These are phyloP conservation scores for Daldinia caldariorum DNA, from an alignment of 495 filamentous ascomycete genomes.

Conservation along the genomic window DNA sequence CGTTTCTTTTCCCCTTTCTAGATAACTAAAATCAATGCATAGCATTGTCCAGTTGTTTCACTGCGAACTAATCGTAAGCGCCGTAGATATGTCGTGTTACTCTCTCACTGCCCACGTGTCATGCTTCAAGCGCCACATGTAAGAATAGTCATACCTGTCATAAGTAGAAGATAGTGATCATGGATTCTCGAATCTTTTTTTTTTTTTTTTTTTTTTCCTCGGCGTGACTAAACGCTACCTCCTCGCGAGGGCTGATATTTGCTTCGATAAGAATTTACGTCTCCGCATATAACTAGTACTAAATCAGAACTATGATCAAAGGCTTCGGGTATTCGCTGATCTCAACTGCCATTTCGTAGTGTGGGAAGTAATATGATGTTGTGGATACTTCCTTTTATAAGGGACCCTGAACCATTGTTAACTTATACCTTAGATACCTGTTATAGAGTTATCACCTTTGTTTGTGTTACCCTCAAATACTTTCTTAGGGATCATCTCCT, in stretches of 20 bases:
- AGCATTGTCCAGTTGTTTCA: background rate
- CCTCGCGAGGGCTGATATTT: background rate
- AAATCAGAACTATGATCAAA: background rate
- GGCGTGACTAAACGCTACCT: background rate
- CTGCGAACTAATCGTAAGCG: background rate
- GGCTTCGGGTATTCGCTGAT: background rate
- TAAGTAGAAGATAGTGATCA: background rate
- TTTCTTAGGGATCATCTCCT: no score
- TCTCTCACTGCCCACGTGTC: no score
- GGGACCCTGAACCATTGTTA: background rate
- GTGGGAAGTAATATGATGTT: no score
- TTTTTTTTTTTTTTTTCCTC: background rate
- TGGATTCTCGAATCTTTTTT: background rate
- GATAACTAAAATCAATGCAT: no score
- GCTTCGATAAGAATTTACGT: background rate
- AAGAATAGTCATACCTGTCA: background rate
- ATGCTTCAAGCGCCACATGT: background rate
- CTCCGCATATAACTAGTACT: background rate
- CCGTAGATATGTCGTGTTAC: background rate
- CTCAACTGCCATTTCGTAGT: background rate
- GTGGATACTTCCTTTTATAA: background rate
- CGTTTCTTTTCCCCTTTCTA: no score
- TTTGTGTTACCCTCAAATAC: no score
- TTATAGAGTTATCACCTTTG: no score
- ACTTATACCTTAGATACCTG: no score